Conservation (phyloP, 495 filamentous ascomycete genomes). For the Evernia prunastri region DNA sequence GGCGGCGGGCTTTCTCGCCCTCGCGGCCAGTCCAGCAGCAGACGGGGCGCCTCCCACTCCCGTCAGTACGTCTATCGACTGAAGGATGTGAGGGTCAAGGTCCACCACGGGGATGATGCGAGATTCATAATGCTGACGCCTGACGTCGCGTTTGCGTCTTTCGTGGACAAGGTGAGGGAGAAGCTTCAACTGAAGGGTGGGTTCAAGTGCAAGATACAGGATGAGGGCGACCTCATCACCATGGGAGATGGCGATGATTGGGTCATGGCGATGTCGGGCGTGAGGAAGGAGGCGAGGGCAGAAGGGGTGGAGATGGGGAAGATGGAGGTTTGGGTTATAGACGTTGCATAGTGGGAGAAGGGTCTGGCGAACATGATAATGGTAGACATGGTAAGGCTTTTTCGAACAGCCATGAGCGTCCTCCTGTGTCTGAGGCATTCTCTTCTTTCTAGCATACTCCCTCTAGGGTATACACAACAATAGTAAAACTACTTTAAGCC, state of each 20-base stretch:
- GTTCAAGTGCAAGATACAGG: conserved; percentile 79
- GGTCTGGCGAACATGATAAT: background rate
- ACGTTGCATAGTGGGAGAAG: background rate
- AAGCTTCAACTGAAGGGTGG: conserved; percentile 76
- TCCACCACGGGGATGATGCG: conserved; percentile 79
- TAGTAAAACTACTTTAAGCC: background rate
- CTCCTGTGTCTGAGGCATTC: background rate
- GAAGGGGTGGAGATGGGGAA: conserved; percentile 83
- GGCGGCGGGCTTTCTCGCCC: conserved; percentile 33
- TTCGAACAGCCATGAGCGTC: background rate
- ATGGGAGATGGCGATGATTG: conserved; percentile 95
- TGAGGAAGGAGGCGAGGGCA: conserved; percentile 60
- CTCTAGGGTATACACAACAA: background rate
- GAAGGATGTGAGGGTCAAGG: conserved; percentile 75
- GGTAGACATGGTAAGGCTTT: background rate
- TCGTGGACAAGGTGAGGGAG: conserved; percentile 67
- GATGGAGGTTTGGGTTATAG: conserved; percentile 66
- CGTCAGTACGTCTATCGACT: conserved; percentile 31
- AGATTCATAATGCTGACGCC: conserved; percentile 83
- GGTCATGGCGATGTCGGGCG: conserved; percentile 68
- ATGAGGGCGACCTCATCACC: conserved; percentile 89
- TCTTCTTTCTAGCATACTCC: background rate
- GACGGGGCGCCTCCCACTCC: conserved; percentile 27
- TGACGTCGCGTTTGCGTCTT: conserved; percentile 64
- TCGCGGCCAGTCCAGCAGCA: conserved; percentile 31